phyloP scores from a whole-genome alignment of 2,329 filamentous ascomycete genomes.

The Hypoxylon sp. region DNA sequence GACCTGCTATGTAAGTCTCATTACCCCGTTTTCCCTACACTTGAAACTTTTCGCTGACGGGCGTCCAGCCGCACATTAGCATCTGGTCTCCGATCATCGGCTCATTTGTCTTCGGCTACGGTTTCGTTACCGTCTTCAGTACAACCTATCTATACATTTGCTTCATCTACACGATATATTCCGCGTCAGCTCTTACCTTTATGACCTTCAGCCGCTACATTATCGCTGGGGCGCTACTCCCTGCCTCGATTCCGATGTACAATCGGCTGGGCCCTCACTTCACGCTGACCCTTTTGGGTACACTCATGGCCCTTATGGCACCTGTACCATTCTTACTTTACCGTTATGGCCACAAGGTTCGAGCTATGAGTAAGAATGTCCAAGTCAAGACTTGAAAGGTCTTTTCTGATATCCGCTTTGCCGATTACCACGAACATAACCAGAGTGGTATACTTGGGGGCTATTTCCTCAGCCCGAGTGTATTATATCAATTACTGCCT shows the following conservation, averaged over 20 bases:
- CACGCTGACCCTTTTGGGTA: slow-evolving; percentile 47
- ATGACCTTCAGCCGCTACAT: slow-evolving; percentile 60
- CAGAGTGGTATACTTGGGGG: background rate
- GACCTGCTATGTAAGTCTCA: slow-evolving; percentile 50
- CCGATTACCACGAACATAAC: background rate
- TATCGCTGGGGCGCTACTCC: slow-evolving; percentile 56
- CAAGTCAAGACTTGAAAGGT: background rate
- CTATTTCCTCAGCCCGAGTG: background rate
- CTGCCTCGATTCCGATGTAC: slow-evolving; percentile 18
- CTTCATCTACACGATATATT: slow-evolving; percentile 59
- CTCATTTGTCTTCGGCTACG: slow-evolving; percentile 59
- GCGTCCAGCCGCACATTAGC: slow-evolving; percentile 40
- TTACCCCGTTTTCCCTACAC: background rate
- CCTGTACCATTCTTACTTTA: slow-evolving; percentile 63
- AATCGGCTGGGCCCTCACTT: background rate
- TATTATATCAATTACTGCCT: background rate
- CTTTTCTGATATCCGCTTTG: background rate
- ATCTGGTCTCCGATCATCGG: slow-evolving; percentile 59
- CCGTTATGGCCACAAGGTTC: slow-evolving; percentile 55
- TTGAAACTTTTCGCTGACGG: background rate
- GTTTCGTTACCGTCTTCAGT: slow-evolving; percentile 60
- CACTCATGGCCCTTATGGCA: slow-evolving; percentile 57
- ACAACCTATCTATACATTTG: slow-evolving; percentile 64
- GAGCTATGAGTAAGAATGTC: slow-evolving; percentile 37
- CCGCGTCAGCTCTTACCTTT: slow-evolving; percentile 60